These are phyloP conservation scores for Yarrowia yakushimensis DNA, from an alignment of 805 yeast genomes.

Conservation along the genomic window DNA sequence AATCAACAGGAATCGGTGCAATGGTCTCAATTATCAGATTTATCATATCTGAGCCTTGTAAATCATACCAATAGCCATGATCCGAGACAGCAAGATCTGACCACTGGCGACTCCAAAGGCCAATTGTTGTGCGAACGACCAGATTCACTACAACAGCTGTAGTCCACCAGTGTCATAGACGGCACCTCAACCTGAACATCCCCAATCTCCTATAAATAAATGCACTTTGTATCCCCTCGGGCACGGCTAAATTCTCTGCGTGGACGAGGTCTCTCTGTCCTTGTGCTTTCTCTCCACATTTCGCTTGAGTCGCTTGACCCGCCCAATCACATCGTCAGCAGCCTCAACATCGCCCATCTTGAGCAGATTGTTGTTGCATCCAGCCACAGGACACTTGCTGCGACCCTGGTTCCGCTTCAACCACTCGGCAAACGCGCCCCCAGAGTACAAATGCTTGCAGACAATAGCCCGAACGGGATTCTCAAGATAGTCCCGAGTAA, in stretches of 20 bases:
- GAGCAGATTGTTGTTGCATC: neutral
- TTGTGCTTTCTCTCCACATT: neutral
- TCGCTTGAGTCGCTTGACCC: neutral
- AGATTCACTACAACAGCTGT: too few species aligned
- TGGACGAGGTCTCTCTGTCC: neutral
- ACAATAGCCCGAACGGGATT: neutral
- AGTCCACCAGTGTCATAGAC: too few species aligned
- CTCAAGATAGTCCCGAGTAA: neutral
- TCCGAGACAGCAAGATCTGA: too few species aligned
- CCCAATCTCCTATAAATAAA: neutral
- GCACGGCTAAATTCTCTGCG: neutral
- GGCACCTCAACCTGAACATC: too few species aligned
- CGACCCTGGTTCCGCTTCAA: neutral
- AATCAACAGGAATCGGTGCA: too few species aligned
- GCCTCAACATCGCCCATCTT: neutral
- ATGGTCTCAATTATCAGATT: too few species aligned
- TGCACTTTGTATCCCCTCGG: neutral
- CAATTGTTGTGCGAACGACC: too few species aligned
- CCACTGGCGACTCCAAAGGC: too few species aligned
- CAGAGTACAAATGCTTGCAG: neutral
- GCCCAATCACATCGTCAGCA: neutral
- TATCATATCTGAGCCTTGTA: too few species aligned
- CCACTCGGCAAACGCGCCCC: neutral
- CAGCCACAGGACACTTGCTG: neutral
- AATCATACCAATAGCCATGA: too few species aligned